Evolutionary conservation across 83 land plant genomes (phyloP).

Genomic region (Picea engelmannii): DNA sequence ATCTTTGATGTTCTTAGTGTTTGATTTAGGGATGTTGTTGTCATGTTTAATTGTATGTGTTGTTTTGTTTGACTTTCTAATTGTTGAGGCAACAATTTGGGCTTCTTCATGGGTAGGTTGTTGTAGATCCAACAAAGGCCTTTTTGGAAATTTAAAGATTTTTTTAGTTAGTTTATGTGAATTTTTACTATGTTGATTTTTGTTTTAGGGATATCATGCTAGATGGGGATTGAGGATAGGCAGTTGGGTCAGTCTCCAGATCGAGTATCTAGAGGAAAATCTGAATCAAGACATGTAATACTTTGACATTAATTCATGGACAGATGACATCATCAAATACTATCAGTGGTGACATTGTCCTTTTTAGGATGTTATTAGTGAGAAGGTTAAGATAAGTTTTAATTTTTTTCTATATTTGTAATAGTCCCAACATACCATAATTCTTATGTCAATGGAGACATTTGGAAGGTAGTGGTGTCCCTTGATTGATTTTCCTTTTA

Average conservation of each 20-base stretch:
- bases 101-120: slow-evolving; percentile 93
- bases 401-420: no score
- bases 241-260: slow-evolving; percentile 88
- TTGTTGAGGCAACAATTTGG: slow-evolving; percentile 91
- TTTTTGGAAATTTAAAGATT: background rate
- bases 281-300: slow-evolving; percentile 90
- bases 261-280: slow-evolving; percentile 76
- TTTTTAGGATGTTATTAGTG: slow-evolving; percentile 96
- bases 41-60: background rate
- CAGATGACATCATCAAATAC: slow-evolving; percentile 84
- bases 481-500: no score
- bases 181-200: background rate
- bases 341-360: slow-evolving; percentile 84
- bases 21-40: background rate
- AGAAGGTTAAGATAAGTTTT: slow-evolving; percentile 58
- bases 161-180: background rate
- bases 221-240: slow-evolving; percentile 99
- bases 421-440: no score
- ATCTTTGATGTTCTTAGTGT: background rate
- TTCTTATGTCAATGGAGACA: no score
- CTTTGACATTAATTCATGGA: slow-evolving; percentile 86
- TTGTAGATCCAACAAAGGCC: background rate
- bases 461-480: no score
- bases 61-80: slow-evolving; percentile 60
- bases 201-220: slow-evolving; percentile 89